A percentile compares a stretch with the other conserved stretches of the same genome.
These are phyloP conservation scores for Dothiorella sarmentorum DNA, from an alignment of 2,329 filamentous ascomycete genomes.

Conservation along the genomic window DNA sequence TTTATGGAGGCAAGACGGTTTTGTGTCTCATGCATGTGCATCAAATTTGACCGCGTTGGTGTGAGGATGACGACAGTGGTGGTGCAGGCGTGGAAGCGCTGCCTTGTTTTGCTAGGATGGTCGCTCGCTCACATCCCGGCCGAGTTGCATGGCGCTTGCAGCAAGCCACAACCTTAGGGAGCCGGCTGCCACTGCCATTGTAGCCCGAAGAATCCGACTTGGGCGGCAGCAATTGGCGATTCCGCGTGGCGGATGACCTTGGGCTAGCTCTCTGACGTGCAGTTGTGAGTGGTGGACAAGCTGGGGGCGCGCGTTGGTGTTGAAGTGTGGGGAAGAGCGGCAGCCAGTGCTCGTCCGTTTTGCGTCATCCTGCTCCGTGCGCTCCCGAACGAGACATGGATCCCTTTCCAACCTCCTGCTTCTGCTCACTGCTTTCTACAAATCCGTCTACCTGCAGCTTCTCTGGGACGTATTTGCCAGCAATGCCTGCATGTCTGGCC, in stretches of 20 bases:
- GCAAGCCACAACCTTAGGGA: not conserved
- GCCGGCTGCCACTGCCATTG: not conserved
- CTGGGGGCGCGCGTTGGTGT: not conserved
- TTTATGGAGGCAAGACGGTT: not conserved
- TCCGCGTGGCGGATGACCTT: not conserved
- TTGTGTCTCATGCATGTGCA: conserved; percentile 7
- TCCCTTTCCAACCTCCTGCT: not conserved
- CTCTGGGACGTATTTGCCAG: not conserved
- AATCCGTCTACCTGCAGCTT: not conserved
- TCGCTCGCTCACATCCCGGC: not conserved
- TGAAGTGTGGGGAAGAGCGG: not conserved
- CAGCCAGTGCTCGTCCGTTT: not conserved
- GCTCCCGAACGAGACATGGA: not conserved
- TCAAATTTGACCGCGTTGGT: not conserved
- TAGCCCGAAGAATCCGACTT: no score
- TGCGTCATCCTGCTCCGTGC: conserved; percentile 3
- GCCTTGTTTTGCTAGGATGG: conserved; percentile 17
- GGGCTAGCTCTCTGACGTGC: not conserved
- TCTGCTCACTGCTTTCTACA: not conserved
- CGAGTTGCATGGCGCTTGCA: not conserved
- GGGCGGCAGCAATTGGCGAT: not conserved
- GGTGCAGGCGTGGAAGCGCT: conserved; percentile 9
- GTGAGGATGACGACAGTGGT: not conserved
- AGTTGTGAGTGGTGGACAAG: not conserved
- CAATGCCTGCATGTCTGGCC: not conserved